phyloP scores from a whole-genome alignment of 1,284 basidiomycete species.

The Microbotryum saponariae region DNA sequence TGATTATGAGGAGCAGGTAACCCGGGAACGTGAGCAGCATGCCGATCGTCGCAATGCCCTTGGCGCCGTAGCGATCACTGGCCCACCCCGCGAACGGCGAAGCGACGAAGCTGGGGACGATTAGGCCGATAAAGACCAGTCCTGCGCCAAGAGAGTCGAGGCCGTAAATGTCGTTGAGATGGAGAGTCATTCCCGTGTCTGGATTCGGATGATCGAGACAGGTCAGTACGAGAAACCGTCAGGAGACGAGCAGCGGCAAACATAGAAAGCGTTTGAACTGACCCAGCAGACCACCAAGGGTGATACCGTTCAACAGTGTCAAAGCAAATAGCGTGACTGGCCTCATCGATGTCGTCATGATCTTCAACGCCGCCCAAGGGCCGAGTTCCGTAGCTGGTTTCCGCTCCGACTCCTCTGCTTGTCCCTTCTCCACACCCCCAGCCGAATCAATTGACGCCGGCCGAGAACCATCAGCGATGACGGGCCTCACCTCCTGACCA shows the following conservation, averaged over 20 bases:
- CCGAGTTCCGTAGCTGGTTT: not conserved
- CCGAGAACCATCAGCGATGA: not conserved
- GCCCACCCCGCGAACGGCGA: constrained; percentile 10
- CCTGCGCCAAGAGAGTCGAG: constrained; percentile 30
- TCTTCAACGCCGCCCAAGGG: constrained; percentile 3
- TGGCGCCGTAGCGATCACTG: constrained; percentile 27
- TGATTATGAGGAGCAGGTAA: constrained; percentile 29
- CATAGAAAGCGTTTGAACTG: not conserved
- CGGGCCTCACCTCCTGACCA: not conserved
- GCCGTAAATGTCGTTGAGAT: constrained; percentile 24
- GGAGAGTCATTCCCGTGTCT: constrained; percentile 14
- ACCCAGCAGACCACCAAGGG: constrained; percentile 30
- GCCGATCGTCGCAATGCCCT: constrained; percentile 23
- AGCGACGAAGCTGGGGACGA: constrained; percentile 29
- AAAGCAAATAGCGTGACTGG: constrained; percentile 16
- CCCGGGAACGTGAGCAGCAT: constrained; percentile 16
- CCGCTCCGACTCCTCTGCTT: not conserved
- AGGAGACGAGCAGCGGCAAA: too few species aligned
- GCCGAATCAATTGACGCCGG: not conserved
- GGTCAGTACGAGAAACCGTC: constrained; percentile 1
- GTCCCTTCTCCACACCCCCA: not conserved
- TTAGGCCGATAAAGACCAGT: constrained; percentile 31
- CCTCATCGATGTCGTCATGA: constrained; percentile 7
- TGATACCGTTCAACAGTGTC: constrained; percentile 25
- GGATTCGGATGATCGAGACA: not conserved